These are phyloP conservation scores for Populus trichocarpa DNA, from an alignment of 441 rosid species.

Conservation along the genomic window DNA sequence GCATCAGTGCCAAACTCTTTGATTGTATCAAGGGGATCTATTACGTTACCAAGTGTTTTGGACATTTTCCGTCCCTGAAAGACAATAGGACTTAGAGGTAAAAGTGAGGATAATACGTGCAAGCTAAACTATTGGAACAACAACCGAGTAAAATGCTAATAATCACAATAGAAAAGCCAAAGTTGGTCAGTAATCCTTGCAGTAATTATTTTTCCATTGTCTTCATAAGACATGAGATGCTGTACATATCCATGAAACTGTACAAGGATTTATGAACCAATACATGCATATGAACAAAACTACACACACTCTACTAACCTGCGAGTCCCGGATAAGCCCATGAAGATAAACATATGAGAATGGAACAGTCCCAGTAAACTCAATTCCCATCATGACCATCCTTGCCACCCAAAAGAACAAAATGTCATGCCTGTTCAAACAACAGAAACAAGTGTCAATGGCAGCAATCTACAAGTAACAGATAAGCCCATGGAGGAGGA, in stretches of 20 bases:
- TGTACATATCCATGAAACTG: not conserved
- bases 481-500: conserved; percentile 2
- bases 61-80: conserved; percentile 93
- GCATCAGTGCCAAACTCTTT: conserved; percentile 96
- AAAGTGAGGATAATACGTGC: not conserved
- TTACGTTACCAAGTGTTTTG: conserved; percentile 85
- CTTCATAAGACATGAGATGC: not conserved
- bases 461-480: conserved; percentile 9
- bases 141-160: not conserved
- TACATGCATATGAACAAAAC: not conserved
- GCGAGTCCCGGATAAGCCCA: conserved; percentile 90
- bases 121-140: not conserved
- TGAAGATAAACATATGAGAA: conserved; percentile 88
- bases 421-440: conserved; percentile 89
- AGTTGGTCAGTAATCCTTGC: not conserved
- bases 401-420: conserved; percentile 99
- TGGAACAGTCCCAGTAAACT: conserved; percentile 91
- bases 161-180: not conserved
- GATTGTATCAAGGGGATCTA: conserved; percentile 92
- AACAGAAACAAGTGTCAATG: conserved; percentile 23
- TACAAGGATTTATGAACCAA: not conserved
- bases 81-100: not conserved
- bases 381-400: conserved; percentile 99
- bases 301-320: conserved; percentile 43
- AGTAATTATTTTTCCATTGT: not conserved